Evolutionary conservation across 345 rosid genomes (phyloP).

Genomic region (Euphorbia pulcherrima): DNA sequence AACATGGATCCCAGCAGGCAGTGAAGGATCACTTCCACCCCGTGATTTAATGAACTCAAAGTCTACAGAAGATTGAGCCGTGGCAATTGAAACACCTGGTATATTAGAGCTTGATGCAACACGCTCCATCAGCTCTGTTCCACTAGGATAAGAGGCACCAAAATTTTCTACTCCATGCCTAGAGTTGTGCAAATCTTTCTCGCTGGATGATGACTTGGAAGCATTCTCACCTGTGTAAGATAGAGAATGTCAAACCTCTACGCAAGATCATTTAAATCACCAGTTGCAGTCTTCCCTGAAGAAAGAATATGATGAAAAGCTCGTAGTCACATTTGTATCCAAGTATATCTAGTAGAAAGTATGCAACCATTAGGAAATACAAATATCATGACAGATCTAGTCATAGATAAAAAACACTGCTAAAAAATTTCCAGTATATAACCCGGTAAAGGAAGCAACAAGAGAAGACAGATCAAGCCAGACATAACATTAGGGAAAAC

Average conservation of each 20-base stretch:
- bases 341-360: neutral
- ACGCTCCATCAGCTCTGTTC: slow-evolving; percentile 25
- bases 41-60: slow-evolving; percentile 26
- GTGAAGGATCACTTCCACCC: slow-evolving; percentile 16
- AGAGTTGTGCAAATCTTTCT: slow-evolving; percentile 44
- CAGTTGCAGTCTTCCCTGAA: neutral
- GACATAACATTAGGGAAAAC: neutral
- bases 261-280: slow-evolving; percentile 4
- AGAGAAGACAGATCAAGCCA: neutral
- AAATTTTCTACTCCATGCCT: slow-evolving; percentile 41
- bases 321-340: neutral
- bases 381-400: neutral
- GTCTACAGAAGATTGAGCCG: slow-evolving; percentile 25
- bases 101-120: slow-evolving; percentile 29
- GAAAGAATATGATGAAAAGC: slow-evolving; percentile 6
- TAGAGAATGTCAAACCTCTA: slow-evolving; percentile 14
- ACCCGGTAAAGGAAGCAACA: neutral
- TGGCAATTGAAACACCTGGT: slow-evolving; percentile 20
- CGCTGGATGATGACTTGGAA: slow-evolving; percentile 34
- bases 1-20: slow-evolving; percentile 22
- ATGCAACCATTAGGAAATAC: neutral
- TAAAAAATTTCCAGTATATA: neutral
- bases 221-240: slow-evolving; percentile 37
- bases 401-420: neutral
- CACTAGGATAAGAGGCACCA: slow-evolving; percentile 38